Conservation (phyloP, 192 early-diverging fungal species). For the Backusella tarrabulga region DNA sequence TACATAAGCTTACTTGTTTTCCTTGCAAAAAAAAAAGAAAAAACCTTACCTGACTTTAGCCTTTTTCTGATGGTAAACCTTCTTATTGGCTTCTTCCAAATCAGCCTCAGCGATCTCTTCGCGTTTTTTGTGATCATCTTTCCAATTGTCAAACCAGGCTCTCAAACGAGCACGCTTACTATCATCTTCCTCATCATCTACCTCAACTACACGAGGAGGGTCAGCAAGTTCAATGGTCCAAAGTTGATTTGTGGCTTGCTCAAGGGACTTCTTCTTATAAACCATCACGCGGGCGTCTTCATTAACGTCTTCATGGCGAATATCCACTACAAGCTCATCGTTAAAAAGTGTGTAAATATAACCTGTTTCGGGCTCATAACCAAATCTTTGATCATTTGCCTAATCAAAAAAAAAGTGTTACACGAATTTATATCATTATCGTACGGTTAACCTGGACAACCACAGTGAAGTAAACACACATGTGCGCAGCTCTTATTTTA, state of each 20-base stretch:
- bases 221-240: slow-evolving; percentile 27
- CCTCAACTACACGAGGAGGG: slow-evolving; percentile 19
- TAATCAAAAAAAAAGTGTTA: slow-evolving; percentile 4
- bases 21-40: not conserved
- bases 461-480: not conserved
- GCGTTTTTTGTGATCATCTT: slow-evolving; percentile 17
- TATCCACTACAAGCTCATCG: slow-evolving; percentile 19
- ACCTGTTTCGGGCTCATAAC: slow-evolving; percentile 23
- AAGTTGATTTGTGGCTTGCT: slow-evolving; percentile 26
- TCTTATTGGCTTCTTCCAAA: slow-evolving; percentile 25
- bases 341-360: slow-evolving; percentile 26
- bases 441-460: not conserved
- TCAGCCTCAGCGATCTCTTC: slow-evolving; percentile 12
- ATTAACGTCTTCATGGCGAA: slow-evolving; percentile 8
- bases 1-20: not conserved
- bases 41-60: slow-evolving; percentile 5
- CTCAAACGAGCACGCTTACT: slow-evolving; percentile 18
- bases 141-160: slow-evolving; percentile 32
- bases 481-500: not conserved
- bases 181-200: slow-evolving; percentile 23
- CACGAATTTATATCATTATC: not conserved
- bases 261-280: slow-evolving; percentile 19
- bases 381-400: slow-evolving; percentile 36
- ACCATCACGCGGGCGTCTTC: slow-evolving; percentile 23
- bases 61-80: slow-evolving; percentile 34